Base-by-base conservation (phyloP, 306 rosid species). In the Arachis stenosperma region DNA sequence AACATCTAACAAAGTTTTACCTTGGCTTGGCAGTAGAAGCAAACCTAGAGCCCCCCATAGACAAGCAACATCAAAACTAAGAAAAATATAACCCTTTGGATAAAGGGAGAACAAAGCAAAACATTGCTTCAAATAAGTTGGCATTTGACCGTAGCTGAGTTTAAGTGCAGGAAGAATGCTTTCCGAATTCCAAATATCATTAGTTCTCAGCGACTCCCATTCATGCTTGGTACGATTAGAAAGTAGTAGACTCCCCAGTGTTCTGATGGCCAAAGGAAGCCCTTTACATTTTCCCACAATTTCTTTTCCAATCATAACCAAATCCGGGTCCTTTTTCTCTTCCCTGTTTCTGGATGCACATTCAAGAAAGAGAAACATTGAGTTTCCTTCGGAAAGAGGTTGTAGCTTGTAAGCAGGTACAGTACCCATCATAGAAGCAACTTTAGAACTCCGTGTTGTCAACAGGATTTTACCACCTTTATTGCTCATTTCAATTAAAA, bases 131-230 rank as follows among this genome's bases (percentile, higher is more conserved):
- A 67, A n/a, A 67, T 36, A n/a, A 1, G 72, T 65, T 6, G 79
- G 58, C 73, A 74, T 55, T 65, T 75, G 66, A 56, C 65, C 73
- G 33, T 65, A 75, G 41, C 73, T 65, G 8, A 75, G 55, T 40
- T 75, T 75, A 0, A 75, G 50, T 0, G 59, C 67, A 0, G 79
- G 59, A 43, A 65, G 43, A 65, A 75, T 65, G 6, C 56, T 73
- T 55, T 44, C 27, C 36, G 55, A 10, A 9, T 55, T 55, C 65
- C 74, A 69, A 6, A 69, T 55, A 8, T 27, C 54, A 11, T 44
- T 22, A 9, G 29, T 58, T 55, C 59, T 65, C 0, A 65, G 55
- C 9, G 17, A 75, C 56, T 54, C 44, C 73, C 73, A 75, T 2
- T 50, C 15, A 1, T 42, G 54, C 15, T 54, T 29, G 10, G 43